Evolutionary conservation across 164 flowering plant genomes (phyloP).

Genomic region (Litsea cubeba): DNA sequence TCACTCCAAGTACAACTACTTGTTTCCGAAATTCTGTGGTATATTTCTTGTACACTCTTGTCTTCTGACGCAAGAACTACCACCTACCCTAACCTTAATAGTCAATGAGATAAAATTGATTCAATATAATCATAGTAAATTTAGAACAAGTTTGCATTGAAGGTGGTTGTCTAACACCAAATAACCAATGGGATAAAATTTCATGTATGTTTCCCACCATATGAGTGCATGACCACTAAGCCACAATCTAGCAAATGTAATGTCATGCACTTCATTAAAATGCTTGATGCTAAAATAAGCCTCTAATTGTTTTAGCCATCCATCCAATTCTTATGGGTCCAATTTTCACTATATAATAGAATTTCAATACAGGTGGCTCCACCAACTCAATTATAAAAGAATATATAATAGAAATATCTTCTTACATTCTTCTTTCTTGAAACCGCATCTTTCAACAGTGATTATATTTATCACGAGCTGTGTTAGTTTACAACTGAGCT

Average conservation of each 20-base stretch:
- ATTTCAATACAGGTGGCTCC: no score
- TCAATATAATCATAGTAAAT: not conserved
- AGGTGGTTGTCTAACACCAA: not conserved
- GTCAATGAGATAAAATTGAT: conserved; percentile 5
- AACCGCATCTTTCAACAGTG: no score
- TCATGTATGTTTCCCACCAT: not conserved
- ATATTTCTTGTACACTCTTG: conserved; percentile 3
- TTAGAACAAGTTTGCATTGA: not conserved
- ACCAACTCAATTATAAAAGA: no score
- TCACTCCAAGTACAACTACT: not conserved
- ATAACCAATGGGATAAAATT: no score
- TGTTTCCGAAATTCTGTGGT: not conserved
- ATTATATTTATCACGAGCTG: no score
- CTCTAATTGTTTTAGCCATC: not conserved
- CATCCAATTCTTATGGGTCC: conserved; percentile 3
- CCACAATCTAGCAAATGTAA: conserved; percentile 5
- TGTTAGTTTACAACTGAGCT: no score
- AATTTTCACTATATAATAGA: not conserved
- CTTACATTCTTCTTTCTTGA: no score
- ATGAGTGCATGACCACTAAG: not conserved
- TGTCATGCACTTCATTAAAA: not conserved
- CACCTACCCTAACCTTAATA: not conserved
- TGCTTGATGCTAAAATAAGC: conserved; percentile 1
- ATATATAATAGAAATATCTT: no score
- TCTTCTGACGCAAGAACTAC: conserved; percentile 1